These are phyloP conservation scores for Apocynum venetum DNA, from an alignment of 257 asterid species.

Conservation along the genomic window DNA sequence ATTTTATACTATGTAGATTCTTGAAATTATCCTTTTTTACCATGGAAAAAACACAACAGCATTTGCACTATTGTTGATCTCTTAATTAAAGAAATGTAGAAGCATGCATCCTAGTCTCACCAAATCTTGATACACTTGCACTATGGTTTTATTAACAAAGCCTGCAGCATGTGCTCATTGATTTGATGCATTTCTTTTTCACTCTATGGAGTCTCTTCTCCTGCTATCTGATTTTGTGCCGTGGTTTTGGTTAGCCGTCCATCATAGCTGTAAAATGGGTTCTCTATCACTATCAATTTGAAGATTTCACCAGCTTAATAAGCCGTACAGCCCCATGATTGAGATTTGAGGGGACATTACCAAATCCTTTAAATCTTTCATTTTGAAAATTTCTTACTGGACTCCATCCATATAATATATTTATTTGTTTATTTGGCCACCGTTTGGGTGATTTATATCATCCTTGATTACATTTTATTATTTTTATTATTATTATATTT, in stretches of 20 bases:
- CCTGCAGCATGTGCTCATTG: not conserved
- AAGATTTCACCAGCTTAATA: not conserved
- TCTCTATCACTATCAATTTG: slow-evolving; percentile 1
- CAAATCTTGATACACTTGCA: not conserved
- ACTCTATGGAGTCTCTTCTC: not conserved
- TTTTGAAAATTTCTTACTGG: not conserved
- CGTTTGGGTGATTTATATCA: no score
- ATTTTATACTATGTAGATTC: no score
- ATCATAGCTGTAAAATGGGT: slow-evolving; percentile 6
- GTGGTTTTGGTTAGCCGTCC: not conserved
- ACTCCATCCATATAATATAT: not conserved
- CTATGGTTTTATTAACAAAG: not conserved
- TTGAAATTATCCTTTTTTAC: no score
- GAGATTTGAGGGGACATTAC: not conserved
- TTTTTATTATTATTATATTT: no score
- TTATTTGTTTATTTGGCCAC: no score
- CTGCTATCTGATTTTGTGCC: not conserved
- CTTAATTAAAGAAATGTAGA: no score
- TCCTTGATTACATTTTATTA: no score
- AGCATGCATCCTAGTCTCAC: not conserved
- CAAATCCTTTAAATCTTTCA: not conserved
- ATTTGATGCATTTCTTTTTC: not conserved
- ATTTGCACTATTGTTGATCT: no score
- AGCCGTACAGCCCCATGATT: not conserved
- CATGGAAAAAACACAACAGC: no score